Base-by-base conservation (phyloP, 306 rosid genomes). In the Acacia crassicarpa region DNA sequence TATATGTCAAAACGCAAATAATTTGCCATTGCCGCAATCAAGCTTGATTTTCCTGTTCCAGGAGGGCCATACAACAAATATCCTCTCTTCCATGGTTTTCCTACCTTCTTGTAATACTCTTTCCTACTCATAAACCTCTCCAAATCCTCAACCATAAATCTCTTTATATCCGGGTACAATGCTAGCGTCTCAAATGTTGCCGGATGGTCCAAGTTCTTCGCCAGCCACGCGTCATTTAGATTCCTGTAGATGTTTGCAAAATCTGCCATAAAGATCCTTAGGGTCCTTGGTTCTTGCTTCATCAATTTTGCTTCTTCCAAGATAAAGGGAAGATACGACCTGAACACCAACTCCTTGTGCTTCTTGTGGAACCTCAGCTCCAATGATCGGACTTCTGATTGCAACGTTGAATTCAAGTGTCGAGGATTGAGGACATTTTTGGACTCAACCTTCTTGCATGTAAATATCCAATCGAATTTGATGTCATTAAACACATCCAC, bases 31-130 rank as follows among this genome's bases (percentile, higher is more conserved):
- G 98, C 93, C 1, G 97, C 95, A 25, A 91, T 89, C 75, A 92
- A 84, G 86, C 97, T 94, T 1, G 95, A 91, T 46, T 94, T 94
- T 14, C 98, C 97, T 0, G 98, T 94, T 0, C 98, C 98, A 0
- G 98, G 97, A 0, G 98, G 97, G 0, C 98, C 98, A 35, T 91
- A 87, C 70, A 94, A 48, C 72, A 94, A 74, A 44, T 94, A 94
- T 2, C 97, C 97, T 72, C 98, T 85, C 82, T 94, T 94, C 94
- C 97, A 92, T 1, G 94, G 94, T 81, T 91, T 92, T 11, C 98
- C 98, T 6, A 92, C 92, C 32, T 85, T 83, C 63, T 85, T 84
- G 56, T 90, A 94, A 77, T 83, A 88, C 0, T 87, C 97, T 44
- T 82, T 92, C 87, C 97, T 92, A 87, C 3, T 54, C 69, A 91